Evolutionary conservation across 371 early-diverging fungal species (phyloP).

Genomic region (Sanchytrium tribonematis): DNA sequence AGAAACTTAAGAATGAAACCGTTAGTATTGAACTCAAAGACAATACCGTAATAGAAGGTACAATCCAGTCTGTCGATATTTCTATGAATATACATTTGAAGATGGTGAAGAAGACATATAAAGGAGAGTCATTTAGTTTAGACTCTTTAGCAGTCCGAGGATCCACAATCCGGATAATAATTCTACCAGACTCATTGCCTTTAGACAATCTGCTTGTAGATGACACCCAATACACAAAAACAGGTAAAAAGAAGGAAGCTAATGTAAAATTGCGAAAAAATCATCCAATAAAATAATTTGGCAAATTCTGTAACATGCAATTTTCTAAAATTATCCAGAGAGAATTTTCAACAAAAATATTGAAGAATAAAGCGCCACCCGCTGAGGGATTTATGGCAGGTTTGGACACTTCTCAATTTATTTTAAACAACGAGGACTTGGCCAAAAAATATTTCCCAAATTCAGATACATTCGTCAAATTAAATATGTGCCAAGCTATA

Average conservation of each 20-base stretch:
- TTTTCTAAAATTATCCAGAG: not conserved
- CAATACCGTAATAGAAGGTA: slow-evolving; percentile 76
- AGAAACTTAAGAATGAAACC: slow-evolving; percentile 78
- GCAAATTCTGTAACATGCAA: not conserved
- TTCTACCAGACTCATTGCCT: slow-evolving; percentile 76
- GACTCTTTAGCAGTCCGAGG: slow-evolving; percentile 79
- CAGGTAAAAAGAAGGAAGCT: slow-evolving; percentile 36
- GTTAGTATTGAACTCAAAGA: slow-evolving; percentile 87
- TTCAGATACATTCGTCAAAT: slow-evolving; percentile 18
- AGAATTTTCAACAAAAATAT: not conserved
- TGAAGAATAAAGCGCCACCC: slow-evolving; percentile 18
- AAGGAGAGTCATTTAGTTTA: slow-evolving; percentile 57
- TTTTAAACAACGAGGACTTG: slow-evolving; percentile 29
- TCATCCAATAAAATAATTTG: not conserved
- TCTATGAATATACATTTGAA: slow-evolving; percentile 96
- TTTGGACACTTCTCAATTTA: slow-evolving; percentile 36
- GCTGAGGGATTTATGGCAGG: slow-evolving; percentile 53
- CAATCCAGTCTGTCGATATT: slow-evolving; percentile 80
- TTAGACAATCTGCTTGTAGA: slow-evolving; percentile 83
- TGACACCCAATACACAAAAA: slow-evolving; percentile 69
- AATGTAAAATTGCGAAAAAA: not conserved
- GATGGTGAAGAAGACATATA: slow-evolving; percentile 77
- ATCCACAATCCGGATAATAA: slow-evolving; percentile 73
- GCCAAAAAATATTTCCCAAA: not conserved
- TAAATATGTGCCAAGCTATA: slow-evolving; percentile 78